Evolutionary conservation across 163 green algal genomes (phyloP).

Genomic region (Coccomyxa subellipsoidea): DNA sequence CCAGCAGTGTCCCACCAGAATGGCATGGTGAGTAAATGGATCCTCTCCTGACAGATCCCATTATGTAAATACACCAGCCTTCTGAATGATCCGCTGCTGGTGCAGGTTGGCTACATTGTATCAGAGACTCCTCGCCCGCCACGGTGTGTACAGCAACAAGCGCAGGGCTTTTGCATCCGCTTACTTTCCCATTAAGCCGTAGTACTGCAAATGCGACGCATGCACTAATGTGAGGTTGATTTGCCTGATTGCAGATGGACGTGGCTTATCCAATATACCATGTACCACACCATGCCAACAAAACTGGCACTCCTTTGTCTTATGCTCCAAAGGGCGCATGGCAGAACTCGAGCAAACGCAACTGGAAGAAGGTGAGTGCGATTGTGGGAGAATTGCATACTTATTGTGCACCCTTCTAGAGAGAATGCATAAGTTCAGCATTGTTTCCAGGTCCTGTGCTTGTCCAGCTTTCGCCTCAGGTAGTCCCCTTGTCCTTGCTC

Average conservation of each 20-base stretch:
- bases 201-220: no score
- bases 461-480: no score
- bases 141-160: no score
- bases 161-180: no score
- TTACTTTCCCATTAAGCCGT: no score
- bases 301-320: neutral
- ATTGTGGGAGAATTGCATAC: neutral
- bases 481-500: no score
- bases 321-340: slow-evolving; percentile 4
- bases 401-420: no score
- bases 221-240: no score
- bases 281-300: neutral
- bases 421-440: no score
- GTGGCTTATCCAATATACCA: neutral
- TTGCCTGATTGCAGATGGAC: neutral
- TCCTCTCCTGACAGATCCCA: neutral
- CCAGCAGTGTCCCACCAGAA: neutral
- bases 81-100: neutral
- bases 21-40: slow-evolving; percentile 5
- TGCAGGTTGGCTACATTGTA: slow-evolving; percentile 3
- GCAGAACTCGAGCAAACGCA: neutral
- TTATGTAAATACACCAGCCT: neutral
- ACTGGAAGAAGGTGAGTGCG: neutral
- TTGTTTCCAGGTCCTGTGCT: no score
- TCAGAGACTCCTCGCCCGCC: neutral